Base-by-base conservation (phyloP, 1,139 yeast species). In the Pichia sp. region DNA sequence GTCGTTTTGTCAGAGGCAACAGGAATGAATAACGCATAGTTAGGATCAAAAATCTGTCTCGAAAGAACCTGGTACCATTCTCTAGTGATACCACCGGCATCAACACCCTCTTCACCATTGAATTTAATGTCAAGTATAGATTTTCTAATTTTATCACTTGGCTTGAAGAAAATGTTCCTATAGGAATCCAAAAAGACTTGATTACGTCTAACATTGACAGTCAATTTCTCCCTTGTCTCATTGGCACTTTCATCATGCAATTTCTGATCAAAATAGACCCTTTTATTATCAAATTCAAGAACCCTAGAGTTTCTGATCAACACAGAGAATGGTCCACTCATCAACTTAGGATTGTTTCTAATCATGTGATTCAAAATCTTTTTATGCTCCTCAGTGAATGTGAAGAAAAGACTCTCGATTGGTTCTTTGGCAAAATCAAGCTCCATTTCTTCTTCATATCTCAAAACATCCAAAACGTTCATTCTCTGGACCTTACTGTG, bases 41-140 rank as follows among this genome's bases (percentile, higher is more conserved):
- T 96, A 0, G 98, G 95, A 55, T 91, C 88, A 62, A 91, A 87
- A 85, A 93, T 88, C 59, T 91, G 97, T 44, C 96, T 69, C 0
- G 96, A 81, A 39, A 93, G 63, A 9, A 88, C 95, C 56, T 87
- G 97, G 53, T 81, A 88, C 98, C 98, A 93, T 58, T 93, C 99
- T 52, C 98, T 69, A 0, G 96, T 86, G 17, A 93, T 81, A 35
- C 99, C 99, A 49, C 99, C 99, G 3, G 96, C 98, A 67, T 93
- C 99, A 34, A 91, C 85, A 48, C 98, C 99, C 40, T 84, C 83
- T 57, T 93, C 99, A 4, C 95, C 96, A 49, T 79, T 81, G 63
- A 93, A 93, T 22, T 72, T 72, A 30, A 93, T 77, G 38, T 83
- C 91, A 48, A 91, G 64, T 45, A 81, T 78, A 5, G 91, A 73